Evolutionary conservation across 75 land plant genomes (phyloP), one percentile per base, ranked within the genome.

Genomic region (Cupressus sempervirens): DNA sequence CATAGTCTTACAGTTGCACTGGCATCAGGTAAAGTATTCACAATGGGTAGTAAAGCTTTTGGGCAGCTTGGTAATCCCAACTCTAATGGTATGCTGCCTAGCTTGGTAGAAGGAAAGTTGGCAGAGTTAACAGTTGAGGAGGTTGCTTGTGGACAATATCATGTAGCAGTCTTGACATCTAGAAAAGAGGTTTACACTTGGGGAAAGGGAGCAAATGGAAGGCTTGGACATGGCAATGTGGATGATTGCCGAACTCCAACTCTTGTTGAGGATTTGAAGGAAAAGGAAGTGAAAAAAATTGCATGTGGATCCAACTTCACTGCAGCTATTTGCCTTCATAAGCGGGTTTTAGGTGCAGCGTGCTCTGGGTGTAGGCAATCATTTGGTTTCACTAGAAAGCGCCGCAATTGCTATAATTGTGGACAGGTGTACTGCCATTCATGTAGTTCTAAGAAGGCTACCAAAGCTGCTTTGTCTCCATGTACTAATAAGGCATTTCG

Each of bases 381-480:
- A 18, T 95, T 95, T 89, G 93, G 93, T 29, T 92, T 95, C 83
- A 92, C 94, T 38, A 87, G 97, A 84, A 95, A 94, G 81, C 92
- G 95, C n/a, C 95, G 92, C 80, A 95, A 95, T 83, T 95, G 96
- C 81, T 93, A 95, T 83, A 93, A 95, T 53, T 95, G 96, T 89
- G 95, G 97, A 45, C 85, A 88, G 34, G 92, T 90, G 29, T 94
- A 91, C 46, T 95, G 97, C 86, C 93, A 95, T 86, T 86, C 91
- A 16, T 95, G 97, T 88, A 91, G 90, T 74, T 84, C 89, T 58
- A 91, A 82, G 62, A 95, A 95, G 84, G 92, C 95, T 58, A 45
- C 89, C 41, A 92, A 89, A 87, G 97, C 95, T 45, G 80, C 95
- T 20, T 83, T 95, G 76, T 89, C 97, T 85, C 95, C 95, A n/a